Conservation (phyloP, 805 yeast species). For the Candida verbasci region DNA sequence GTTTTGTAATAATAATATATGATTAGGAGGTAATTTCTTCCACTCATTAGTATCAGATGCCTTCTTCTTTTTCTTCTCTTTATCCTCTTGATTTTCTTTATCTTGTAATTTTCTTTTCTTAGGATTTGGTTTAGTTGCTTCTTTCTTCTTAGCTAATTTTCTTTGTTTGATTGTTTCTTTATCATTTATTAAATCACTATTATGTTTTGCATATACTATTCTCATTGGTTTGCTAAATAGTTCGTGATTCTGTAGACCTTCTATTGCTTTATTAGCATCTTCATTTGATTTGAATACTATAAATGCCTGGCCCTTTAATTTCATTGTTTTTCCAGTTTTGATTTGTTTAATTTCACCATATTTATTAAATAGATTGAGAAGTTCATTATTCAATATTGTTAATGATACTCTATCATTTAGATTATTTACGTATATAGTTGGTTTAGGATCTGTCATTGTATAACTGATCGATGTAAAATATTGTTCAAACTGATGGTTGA, state of each 20-base stretch:
- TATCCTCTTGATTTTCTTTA: slow-evolving; percentile 11
- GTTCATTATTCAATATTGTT: slow-evolving; percentile 42
- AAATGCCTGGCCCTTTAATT: slow-evolving; percentile 80
- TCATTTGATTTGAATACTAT: slow-evolving; percentile 46
- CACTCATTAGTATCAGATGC: slow-evolving; percentile 16
- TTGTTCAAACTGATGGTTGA: no score
- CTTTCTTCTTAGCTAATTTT: slow-evolving; percentile 14
- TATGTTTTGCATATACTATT: slow-evolving; percentile 38
- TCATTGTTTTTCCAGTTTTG: slow-evolving; percentile 56
- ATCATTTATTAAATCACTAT: slow-evolving; percentile 37
- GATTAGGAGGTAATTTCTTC: slow-evolving; percentile 60
- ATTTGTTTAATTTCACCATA: slow-evolving; percentile 49
- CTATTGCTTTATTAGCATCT: slow-evolving; percentile 44
- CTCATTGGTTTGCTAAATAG: slow-evolving; percentile 47
- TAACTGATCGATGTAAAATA: no score
- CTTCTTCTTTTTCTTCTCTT: no score
- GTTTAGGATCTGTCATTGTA: slow-evolving; percentile 2
- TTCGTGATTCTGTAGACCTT: slow-evolving; percentile 34
- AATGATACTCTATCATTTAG: slow-evolving; percentile 65
- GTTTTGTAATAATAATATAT: slow-evolving; percentile 61
- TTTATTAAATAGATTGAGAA: slow-evolving; percentile 38
- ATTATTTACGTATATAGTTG: slow-evolving; percentile 61
- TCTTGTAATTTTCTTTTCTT: slow-evolving; percentile 7
- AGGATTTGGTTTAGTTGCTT: slow-evolving; percentile 16
- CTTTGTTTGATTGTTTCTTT: slow-evolving; percentile 18